Evolutionary conservation across 2,329 filamentous ascomycete species (phyloP), one percentile per base, ranked within the genome.

Genomic region (Fusarium sulawesiense): DNA sequence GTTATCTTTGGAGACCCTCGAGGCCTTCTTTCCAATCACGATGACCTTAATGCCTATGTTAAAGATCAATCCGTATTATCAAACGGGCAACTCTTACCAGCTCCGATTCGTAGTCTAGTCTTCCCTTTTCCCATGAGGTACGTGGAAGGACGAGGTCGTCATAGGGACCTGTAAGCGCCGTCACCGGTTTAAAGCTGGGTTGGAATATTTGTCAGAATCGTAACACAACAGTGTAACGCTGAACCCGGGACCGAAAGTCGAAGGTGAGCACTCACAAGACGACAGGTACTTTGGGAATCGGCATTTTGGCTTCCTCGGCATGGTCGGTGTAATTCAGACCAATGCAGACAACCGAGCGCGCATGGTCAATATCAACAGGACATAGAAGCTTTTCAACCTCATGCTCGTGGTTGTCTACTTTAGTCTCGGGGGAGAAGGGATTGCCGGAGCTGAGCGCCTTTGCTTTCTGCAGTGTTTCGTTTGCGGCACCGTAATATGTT

Each of bases 101-200:
- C 13, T 49, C 47, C 18, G 47, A 34, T 49, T 49, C 47, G 27
- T 49, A 49, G 13, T 49, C 47, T 7, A 49, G 14, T n/a, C 47
- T 49, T 4, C 25, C 47, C 47, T 49, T 49, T 20, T 49, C 47
- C 47, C 47, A 49, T 18, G 47, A 49, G 6, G 47, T 34, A 23
- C 20, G 47, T 3, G 47, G 47, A 18, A 49, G 47, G n/a, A 49
- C 47, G 3, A 49, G 47, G 16, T 49, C 30, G 13, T 49, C 30
- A 12, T 49, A 20, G 3, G 47, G 47, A 3, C 47, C 47, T 0
- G 47, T 32, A 23, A 49, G 47, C 1, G 47, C 47, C 7, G 47
- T 49, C 20, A 34, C 47, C 20, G 47, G 47, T 6, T 49, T 49
- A 2, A 49, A 34, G 27, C 30, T 49, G n/a, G n/a, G n/a, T n/a